Evolutionary conservation across 2,329 filamentous ascomycete genomes (phyloP).

Genomic region (Phialophora tarda): DNA sequence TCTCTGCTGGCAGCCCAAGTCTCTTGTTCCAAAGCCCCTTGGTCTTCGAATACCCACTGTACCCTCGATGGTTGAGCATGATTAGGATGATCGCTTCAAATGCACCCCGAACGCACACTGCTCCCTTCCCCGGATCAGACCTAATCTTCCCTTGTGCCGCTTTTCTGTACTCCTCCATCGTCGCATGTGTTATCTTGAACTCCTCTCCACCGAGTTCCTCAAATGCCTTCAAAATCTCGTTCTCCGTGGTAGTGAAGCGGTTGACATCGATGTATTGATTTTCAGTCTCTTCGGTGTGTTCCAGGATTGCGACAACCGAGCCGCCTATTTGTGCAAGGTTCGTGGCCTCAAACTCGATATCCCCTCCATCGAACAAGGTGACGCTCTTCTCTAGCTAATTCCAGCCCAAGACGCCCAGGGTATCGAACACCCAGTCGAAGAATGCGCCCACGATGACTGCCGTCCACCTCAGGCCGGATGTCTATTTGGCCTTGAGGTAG

Average conservation of each 20-base stretch:
- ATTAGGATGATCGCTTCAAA: constrained; percentile 20
- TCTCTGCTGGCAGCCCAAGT: constrained; percentile 25
- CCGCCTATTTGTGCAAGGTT: constrained; percentile 32
- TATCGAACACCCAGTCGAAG: constrained; percentile 61
- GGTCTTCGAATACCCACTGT: constrained; percentile 22
- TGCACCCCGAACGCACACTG: constrained; percentile 1
- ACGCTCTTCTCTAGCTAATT: constrained; percentile 43
- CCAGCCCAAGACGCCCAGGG: constrained; percentile 44
- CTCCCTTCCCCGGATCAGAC: constrained; percentile 17
- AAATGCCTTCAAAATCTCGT: constrained; percentile 59
- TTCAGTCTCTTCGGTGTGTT: constrained; percentile 56
- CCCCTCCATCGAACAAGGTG: constrained; percentile 38
- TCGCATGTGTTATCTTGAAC: constrained; percentile 56
- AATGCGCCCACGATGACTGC: constrained; percentile 64
- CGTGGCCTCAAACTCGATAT: constrained; percentile 36
- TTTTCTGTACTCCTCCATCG: constrained; percentile 28
- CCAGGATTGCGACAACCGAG: constrained; percentile 52
- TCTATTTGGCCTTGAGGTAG: constrained; percentile 59
- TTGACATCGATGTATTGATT: constrained; percentile 66
- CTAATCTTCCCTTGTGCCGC: constrained; percentile 19
- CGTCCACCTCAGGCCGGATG: constrained; percentile 62
- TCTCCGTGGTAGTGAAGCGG: constrained; percentile 64
- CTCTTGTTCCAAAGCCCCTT: constrained; percentile 22
- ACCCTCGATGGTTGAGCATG: constrained; percentile 25
- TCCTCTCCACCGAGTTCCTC: constrained; percentile 60